These are phyloP conservation scores for Anastatica hierochuntica DNA, from an alignment of 345 rosid species.

Conservation along the genomic window DNA sequence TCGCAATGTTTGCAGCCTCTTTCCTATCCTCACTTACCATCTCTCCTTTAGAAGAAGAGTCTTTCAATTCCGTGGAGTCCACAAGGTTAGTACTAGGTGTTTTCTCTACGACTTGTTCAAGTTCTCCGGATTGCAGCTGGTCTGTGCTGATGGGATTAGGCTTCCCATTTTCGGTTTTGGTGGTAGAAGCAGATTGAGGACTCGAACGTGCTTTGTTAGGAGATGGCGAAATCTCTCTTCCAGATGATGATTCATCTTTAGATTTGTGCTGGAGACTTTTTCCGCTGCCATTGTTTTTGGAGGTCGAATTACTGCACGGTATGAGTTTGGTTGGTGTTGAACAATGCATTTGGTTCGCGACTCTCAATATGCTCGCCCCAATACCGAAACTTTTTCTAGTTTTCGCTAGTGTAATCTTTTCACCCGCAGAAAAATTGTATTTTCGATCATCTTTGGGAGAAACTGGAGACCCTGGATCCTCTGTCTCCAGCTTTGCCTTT, in stretches of 20 bases:
- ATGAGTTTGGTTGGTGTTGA: slow-evolving; percentile 18
- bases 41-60: slow-evolving; percentile 27
- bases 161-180: slow-evolving; percentile 29
- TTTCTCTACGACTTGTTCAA: slow-evolving; percentile 15
- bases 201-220: slow-evolving; percentile 27
- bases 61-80: slow-evolving; percentile 24
- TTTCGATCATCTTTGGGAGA: slow-evolving; percentile 22
- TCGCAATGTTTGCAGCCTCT: slow-evolving; percentile 16
- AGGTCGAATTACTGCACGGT: slow-evolving; percentile 14
- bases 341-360: slow-evolving; percentile 36
- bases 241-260: slow-evolving; percentile 4
- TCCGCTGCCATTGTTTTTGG: slow-evolving; percentile 17
- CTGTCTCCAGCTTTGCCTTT: slow-evolving; percentile 6
- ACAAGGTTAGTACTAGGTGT: slow-evolving; percentile 14
- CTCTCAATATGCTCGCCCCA: slow-evolving; percentile 39
- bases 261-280: slow-evolving; percentile 16
- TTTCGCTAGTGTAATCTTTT: slow-evolving; percentile 20
- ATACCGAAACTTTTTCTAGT: slow-evolving; percentile 29
- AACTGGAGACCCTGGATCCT: slow-evolving; percentile 21
- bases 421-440: slow-evolving; percentile 10
- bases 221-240: slow-evolving; percentile 9
- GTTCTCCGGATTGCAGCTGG: slow-evolving; percentile 4
- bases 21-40: slow-evolving; percentile 17
- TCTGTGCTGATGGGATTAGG: slow-evolving; percentile 33
- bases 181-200: slow-evolving; percentile 26